Conservation (phyloP, 352 stramenopile genomes). For the Phytophthora macrochlamydospora region DNA sequence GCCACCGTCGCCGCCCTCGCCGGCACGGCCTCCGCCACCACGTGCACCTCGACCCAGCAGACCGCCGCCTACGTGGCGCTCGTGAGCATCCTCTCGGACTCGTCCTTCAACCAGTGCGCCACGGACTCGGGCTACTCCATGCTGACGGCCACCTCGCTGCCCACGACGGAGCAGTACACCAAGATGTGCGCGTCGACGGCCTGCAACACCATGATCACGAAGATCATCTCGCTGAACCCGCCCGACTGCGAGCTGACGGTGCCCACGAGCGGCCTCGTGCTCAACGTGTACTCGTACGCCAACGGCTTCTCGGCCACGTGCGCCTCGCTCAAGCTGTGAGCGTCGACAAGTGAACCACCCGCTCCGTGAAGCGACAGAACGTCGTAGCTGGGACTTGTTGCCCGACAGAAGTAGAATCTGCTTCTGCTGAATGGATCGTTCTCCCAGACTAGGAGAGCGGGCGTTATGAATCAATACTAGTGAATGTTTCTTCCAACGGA, state of each 20-base stretch:
- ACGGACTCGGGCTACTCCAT: conserved; percentile 31
- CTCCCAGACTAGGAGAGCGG: neutral
- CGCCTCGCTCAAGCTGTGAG: neutral
- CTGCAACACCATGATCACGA: conserved; percentile 28
- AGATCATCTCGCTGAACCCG: conserved; percentile 28
- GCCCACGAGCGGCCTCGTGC: conserved; percentile 29
- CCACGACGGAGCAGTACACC: conserved; percentile 22
- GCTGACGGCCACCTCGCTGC: conserved; percentile 27
- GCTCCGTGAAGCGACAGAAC: too few relatives aligned
- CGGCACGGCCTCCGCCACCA: conserved; percentile 11
- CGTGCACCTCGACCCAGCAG: conserved; percentile 25
- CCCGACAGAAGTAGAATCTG: neutral
- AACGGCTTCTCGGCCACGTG: conserved; percentile 24
- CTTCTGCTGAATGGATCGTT: neutral
- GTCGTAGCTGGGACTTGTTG: too few relatives aligned
- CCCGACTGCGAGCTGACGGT: conserved; percentile 38
- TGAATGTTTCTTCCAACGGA: conserved; percentile 1
- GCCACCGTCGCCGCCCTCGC: conserved; percentile 23
- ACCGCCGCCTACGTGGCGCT: conserved; percentile 26
- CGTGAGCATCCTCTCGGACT: conserved; percentile 22
- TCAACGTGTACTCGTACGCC: conserved; percentile 35
- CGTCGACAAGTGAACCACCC: too few relatives aligned
- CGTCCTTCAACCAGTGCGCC: conserved; percentile 25
- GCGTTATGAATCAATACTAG: neutral
- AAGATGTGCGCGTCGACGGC: conserved; percentile 30